These are phyloP conservation scores for Populus hybrid DNA, from an alignment of 441 rosid genomes.

Conservation along the genomic window DNA sequence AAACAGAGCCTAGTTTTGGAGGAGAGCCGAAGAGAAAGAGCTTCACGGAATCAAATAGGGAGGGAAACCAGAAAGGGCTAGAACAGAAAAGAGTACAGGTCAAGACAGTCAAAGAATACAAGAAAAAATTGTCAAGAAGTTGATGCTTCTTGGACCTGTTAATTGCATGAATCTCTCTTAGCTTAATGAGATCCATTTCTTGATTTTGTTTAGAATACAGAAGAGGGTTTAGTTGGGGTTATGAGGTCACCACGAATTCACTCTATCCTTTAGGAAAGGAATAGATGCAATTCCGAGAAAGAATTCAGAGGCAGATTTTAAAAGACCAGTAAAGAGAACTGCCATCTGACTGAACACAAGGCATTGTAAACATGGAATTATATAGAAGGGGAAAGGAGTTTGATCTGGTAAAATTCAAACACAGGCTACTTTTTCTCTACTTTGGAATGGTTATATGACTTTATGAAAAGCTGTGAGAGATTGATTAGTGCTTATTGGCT, in stretches of 20 bases:
- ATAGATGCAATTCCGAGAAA: conserved; percentile 10
- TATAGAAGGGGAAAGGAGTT: conserved; percentile 30
- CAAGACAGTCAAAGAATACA: conserved; percentile 27
- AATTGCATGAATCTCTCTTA: conserved; percentile 30
- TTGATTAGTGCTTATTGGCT: conserved; percentile 16
- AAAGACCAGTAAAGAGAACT: conserved; percentile 10
- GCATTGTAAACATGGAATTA: conserved; percentile 21
- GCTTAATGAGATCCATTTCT: conserved; percentile 27
- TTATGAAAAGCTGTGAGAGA: conserved; percentile 27
- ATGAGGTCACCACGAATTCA: conserved; percentile 1
- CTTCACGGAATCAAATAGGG: conserved; percentile 18
- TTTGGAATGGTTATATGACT: conserved; percentile 18
- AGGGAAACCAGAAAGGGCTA: conserved; percentile 34
- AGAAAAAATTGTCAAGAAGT: conserved; percentile 24
- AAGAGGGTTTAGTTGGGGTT: not conserved
- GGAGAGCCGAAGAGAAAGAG: conserved; percentile 22
- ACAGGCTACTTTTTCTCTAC: conserved; percentile 19
- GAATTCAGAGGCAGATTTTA: conserved; percentile 20
- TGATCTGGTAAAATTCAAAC: conserved; percentile 28
- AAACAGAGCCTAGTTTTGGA: conserved; percentile 27
- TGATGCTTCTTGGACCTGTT: conserved; percentile 38
- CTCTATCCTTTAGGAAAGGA: not conserved
- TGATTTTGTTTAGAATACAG: not conserved
- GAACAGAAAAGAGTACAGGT: conserved; percentile 30
- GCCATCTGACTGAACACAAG: conserved; percentile 36